Evolutionary conservation across 2,329 filamentous ascomycete species (phyloP).

Genomic region (Fragosphaeria purpurea): DNA sequence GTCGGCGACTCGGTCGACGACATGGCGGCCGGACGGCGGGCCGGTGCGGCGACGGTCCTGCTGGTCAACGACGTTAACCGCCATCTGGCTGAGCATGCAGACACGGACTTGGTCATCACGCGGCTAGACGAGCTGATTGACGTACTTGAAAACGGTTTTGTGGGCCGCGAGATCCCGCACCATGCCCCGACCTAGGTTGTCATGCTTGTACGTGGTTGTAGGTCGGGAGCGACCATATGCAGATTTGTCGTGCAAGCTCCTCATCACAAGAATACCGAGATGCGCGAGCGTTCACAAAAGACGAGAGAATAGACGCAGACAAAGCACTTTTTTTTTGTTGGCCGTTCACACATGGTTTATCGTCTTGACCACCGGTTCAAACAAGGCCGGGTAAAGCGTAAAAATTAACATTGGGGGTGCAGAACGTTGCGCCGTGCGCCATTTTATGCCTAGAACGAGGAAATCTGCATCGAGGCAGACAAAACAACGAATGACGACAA

Average conservation of each 20-base stretch:
- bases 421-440: constrained; percentile 5
- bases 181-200: background rate
- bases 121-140: constrained; percentile 66
- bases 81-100: constrained; percentile 57
- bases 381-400: background rate
- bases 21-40: constrained; percentile 74
- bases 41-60: constrained; percentile 84
- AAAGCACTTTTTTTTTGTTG: background rate
- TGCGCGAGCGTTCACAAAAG: background rate
- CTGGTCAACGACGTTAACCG: constrained; percentile 73
- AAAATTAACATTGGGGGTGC: background rate
- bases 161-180: constrained; percentile 8
- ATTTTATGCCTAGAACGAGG: constrained; percentile 1
- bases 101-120: constrained; percentile 66
- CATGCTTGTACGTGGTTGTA: too few relatives aligned
- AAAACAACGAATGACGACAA: background rate
- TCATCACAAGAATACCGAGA: background rate
- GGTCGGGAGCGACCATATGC: too few relatives aligned
- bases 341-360: background rate
- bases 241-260: too few relatives aligned
- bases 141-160: constrained; percentile 66
- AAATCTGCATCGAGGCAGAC: background rate
- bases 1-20: constrained; percentile 82
- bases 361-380: background rate
- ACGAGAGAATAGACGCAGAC: background rate